Evolutionary conservation across 2,329 filamentous ascomycete species (phyloP).

Genomic region (Aspergillus viridinutans): DNA sequence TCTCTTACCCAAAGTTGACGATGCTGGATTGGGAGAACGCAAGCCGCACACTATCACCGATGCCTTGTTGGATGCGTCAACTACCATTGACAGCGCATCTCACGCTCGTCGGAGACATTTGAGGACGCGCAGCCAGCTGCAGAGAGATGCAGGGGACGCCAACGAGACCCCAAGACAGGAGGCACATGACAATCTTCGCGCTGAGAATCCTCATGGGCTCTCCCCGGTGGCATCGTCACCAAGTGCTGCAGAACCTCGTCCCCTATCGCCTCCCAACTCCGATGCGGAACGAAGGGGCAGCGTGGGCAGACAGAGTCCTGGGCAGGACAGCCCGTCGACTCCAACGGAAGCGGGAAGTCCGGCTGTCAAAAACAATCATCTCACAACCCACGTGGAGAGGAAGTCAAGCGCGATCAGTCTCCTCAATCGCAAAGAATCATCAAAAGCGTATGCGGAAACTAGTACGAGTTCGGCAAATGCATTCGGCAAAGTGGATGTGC

Average conservation of each 20-base stretch:
- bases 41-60: slow-evolving; percentile 77
- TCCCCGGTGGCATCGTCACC: slow-evolving; percentile 38
- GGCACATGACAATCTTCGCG: slow-evolving; percentile 19
- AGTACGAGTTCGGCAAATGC: slow-evolving; percentile 61
- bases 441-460: slow-evolving; percentile 62
- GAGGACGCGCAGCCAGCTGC: slow-evolving; percentile 38
- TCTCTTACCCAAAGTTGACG: slow-evolving; percentile 23
- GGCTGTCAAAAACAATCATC: slow-evolving; percentile 20
- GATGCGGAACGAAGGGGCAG: slow-evolving; percentile 33
- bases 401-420: slow-evolving; percentile 58
- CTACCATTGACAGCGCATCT: slow-evolving; percentile 68
- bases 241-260: slow-evolving; percentile 26
- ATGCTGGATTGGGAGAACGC: slow-evolving; percentile 34
- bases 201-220: slow-evolving; percentile 23
- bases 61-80: slow-evolving; percentile 85
- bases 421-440: slow-evolving; percentile 53
- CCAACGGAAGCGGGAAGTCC: slow-evolving; percentile 29
- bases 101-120: slow-evolving; percentile 44
- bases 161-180: slow-evolving; percentile 14
- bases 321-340: slow-evolving; percentile 28
- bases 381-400: slow-evolving; percentile 26
- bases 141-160: slow-evolving; percentile 26
- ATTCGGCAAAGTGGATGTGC: slow-evolving; percentile 60
- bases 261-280: slow-evolving; percentile 30
- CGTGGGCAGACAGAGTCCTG: slow-evolving; percentile 19